Evolutionary conservation across 1,139 yeast genomes (phyloP), one percentile per base, ranked within the genome.

Genomic region (Ogataea hybrid): DNA sequence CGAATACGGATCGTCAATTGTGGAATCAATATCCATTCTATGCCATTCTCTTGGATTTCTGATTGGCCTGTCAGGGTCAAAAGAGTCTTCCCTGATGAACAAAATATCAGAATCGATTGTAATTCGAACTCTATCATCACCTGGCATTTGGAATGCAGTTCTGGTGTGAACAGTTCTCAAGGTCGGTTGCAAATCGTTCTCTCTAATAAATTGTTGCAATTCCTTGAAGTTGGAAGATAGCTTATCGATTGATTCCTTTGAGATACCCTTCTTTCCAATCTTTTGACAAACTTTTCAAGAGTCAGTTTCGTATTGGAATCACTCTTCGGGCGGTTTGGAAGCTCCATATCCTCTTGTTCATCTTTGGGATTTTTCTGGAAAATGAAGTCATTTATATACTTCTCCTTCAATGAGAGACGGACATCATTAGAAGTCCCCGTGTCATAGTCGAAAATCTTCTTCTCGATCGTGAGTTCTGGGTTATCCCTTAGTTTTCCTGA

Each of bases 141-240:
- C 97, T 2, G 98, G 98, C 53, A 92, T 90, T 69, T 92, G 97
- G 71, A 92, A 92, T 2, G 97, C 97, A 12, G 96, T 87, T 64
- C 98, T 78, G 34, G 88, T 86, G 66, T 87, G 89, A 34, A 84
- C 77, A 5, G 96, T 79, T 67, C 98, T 81, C 61, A 92, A 67
- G 31, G 87, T 79, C 12, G 98, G 98, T 64, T 87, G 85, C 50
- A 92, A 72, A 46, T 79, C 73, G 54, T 80, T 73, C 42, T 81
- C 80, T 34, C 68, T 63, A 48, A 92, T 81, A 58, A 83, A 86
- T 9, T 70, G 62, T 57, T 81, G 81, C 41, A 89, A 68, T 42
- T 77, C 77, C 34, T 73, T 70, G 45, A 84, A 79, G 46, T 80
- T 75, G 17, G 70, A 62, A 43, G 75, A 72, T 50, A 75, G 71